Conservation (phyloP, 208 protist species). For the Leishmania amazonensis region DNA sequence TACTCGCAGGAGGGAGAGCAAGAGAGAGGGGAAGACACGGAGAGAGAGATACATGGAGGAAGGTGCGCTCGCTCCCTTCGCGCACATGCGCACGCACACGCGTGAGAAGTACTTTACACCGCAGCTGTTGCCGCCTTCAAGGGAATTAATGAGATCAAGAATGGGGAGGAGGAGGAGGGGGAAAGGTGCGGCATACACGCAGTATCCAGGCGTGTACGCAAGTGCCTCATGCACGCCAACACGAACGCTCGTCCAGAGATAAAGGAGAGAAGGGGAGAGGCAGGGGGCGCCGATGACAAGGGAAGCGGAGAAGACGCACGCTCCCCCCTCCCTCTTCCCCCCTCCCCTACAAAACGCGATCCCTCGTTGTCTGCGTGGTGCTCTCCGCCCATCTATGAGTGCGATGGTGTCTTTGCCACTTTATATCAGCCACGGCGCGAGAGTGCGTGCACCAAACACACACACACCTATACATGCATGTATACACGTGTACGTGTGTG, state of each 20-base stretch:
- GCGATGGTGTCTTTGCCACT: not conserved
- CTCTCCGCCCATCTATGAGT: not conserved
- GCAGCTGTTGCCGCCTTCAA: not conserved
- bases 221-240: not conserved
- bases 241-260: not conserved
- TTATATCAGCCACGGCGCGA: not conserved
- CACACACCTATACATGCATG: too few species aligned
- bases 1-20: not conserved
- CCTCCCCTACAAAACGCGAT: not conserved
- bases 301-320: not conserved
- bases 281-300: not conserved
- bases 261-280: not conserved
- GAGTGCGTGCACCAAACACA: not conserved
- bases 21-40: not conserved
- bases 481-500: too few species aligned
- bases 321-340: not conserved
- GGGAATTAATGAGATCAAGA: not conserved
- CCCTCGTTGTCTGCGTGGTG: not conserved
- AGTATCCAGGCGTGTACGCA: not conserved
- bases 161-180: not conserved
- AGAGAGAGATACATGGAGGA: not conserved
- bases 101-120: not conserved
- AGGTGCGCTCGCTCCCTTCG: not conserved
- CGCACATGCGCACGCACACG: not conserved
- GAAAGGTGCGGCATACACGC: not conserved